phyloP scores from a whole-genome alignment of 2,329 filamentous ascomycete genomes.

The Exserohilum rostratum region DNA sequence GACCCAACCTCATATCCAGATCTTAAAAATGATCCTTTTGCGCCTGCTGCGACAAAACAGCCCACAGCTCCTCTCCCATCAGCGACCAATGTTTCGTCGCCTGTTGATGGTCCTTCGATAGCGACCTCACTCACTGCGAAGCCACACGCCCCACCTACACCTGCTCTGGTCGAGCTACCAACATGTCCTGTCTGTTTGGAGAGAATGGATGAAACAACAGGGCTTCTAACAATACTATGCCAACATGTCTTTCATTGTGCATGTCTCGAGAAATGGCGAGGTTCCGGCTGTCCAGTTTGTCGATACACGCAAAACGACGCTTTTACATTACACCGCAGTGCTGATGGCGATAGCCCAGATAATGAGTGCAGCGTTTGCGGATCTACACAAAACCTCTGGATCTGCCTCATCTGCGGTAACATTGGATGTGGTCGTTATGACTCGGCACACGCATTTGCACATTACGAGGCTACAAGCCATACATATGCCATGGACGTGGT shows the following conservation, averaged over 20 bases:
- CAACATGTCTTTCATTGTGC: constrained; percentile 98
- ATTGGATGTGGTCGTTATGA: constrained; percentile 96
- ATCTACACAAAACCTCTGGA: constrained; percentile 84
- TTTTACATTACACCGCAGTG: constrained; percentile 35
- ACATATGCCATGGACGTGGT: constrained; percentile 91
- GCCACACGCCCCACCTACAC: constrained; percentile 74
- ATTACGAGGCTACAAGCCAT: constrained; percentile 89
- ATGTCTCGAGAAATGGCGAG: constrained; percentile 95
- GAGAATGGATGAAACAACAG: constrained; percentile 97
- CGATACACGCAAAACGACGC: constrained; percentile 77
- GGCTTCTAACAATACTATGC: constrained; percentile 92
- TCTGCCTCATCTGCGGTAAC: constrained; percentile 90
- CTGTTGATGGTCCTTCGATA: constrained; percentile 40
- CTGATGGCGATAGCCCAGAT: constrained; percentile 54
- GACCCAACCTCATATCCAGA: constrained; percentile 62
- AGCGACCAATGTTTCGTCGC: constrained; percentile 39
- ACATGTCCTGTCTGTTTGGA: constrained; percentile 97
- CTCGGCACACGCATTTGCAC: constrained; percentile 87
- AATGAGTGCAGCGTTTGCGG: constrained; percentile 85
- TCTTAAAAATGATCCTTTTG: constrained; percentile 69
- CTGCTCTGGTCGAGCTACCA: constrained; percentile 85
- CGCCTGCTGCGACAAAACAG: constrained; percentile 56
- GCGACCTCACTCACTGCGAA: constrained; percentile 61
- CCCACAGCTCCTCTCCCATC: constrained; percentile 45
- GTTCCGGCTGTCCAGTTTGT: constrained; percentile 91